phyloP scores from a whole-genome alignment of 2,329 filamentous ascomycete genomes.

The Chrysosporium keratinophilum region DNA sequence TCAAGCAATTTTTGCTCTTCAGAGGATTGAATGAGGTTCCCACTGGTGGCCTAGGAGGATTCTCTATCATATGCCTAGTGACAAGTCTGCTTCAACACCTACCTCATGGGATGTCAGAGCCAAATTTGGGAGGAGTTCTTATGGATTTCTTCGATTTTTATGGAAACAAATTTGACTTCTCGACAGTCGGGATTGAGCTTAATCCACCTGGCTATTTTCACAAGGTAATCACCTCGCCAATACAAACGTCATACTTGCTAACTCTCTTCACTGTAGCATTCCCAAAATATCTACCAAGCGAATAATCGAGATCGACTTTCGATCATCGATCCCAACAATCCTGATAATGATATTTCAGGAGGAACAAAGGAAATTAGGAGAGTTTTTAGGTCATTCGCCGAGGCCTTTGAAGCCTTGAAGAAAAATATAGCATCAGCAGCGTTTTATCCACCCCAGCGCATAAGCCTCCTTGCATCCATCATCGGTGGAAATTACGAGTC shows the following conservation, averaged over 20 bases:
- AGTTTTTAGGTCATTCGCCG: constrained; percentile 60
- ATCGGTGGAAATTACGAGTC: constrained; percentile 68
- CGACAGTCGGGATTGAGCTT: constrained; percentile 61
- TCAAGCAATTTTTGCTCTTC: constrained; percentile 91
- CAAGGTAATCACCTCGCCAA: constrained; percentile 50
- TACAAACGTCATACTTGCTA: constrained; percentile 24
- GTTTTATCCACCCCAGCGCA: constrained; percentile 17
- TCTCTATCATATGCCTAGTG: constrained; percentile 86
- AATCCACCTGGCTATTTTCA: constrained; percentile 62
- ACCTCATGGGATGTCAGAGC: constrained; percentile 56
- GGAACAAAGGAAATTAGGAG: constrained; percentile 61
- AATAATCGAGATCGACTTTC: constrained; percentile 59
- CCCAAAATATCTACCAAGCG: constrained; percentile 37
- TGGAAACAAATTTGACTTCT: constrained; percentile 67
- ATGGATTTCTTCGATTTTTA: constrained; percentile 86
- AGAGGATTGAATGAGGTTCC: constrained; percentile 84
- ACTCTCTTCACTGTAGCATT: constrained; percentile 1
- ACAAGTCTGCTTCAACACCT: constrained; percentile 77
- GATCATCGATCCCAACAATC: constrained; percentile 85
- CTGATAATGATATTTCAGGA: constrained; percentile 78
- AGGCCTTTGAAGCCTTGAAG: constrained; percentile 50
- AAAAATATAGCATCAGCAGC: constrained; percentile 43
- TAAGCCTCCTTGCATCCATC: constrained; percentile 60
- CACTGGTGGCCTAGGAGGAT: constrained; percentile 83
- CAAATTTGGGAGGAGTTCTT: constrained; percentile 68